These are phyloP conservation scores for Podospora tetraspora DNA, from an alignment of 495 filamentous ascomycete genomes.

Conservation along the genomic window DNA sequence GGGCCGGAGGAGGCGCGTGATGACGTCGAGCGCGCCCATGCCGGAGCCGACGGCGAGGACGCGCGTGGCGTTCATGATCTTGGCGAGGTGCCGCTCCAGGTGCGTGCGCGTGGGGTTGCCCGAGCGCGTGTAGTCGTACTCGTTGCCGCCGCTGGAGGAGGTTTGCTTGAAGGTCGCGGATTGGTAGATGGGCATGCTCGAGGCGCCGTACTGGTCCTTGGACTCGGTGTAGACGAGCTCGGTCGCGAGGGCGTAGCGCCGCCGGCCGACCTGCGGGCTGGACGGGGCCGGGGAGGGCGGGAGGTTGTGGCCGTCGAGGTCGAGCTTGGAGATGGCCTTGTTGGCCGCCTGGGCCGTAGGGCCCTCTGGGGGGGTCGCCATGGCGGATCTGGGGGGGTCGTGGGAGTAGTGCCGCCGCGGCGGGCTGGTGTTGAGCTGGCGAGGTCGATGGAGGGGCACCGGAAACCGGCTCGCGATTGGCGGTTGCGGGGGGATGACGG, in stretches of 20 bases:
- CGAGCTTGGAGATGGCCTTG: conserved; percentile 68
- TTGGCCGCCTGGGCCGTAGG: conserved; percentile 36
- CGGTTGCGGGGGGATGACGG: conserved; percentile 9
- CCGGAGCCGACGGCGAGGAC: conserved; percentile 90
- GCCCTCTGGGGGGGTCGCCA: conserved; percentile 22
- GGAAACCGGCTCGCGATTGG: not conserved
- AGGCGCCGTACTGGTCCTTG: conserved; percentile 92
- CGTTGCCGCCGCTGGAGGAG: conserved; percentile 66
- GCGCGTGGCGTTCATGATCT: conserved; percentile 93
- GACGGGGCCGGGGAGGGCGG: conserved; percentile 94
- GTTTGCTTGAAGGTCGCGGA: conserved; percentile 96
- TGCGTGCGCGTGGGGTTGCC: conserved; percentile 96
- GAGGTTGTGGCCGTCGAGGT: conserved; percentile 83
- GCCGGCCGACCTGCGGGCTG: conserved; percentile 73
- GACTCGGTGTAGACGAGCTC: conserved; percentile 94
- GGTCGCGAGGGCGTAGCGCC: conserved; percentile 84
- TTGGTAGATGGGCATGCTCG: conserved; percentile 95
- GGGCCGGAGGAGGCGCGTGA: conserved; percentile 85
- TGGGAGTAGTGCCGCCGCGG: not conserved
- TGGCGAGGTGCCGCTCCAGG: conserved; percentile 92
- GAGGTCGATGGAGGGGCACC: not conserved
- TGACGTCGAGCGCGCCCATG: conserved; percentile 96
- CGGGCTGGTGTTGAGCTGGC: not conserved
- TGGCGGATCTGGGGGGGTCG: conserved; percentile 33
- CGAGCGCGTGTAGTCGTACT: conserved; percentile 97